Conservation (phyloP, 2,329 filamentous ascomycete species). For the Fusarium odoratissimum region DNA sequence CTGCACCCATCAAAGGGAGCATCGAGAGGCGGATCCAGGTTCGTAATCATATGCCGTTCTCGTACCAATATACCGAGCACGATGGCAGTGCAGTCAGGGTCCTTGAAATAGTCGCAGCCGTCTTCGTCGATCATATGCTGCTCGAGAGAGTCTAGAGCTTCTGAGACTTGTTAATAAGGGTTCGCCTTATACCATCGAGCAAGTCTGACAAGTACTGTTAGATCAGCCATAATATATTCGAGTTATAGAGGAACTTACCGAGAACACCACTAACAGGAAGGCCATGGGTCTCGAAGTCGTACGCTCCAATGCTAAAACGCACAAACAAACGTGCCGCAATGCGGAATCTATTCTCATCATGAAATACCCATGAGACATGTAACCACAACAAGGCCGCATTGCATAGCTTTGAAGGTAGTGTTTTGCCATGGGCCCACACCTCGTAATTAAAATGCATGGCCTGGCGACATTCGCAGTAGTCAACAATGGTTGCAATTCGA, state of each 20-base stretch:
- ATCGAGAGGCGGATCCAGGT: fast-evolving
- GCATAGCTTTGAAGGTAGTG: background rate
- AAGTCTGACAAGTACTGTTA: background rate
- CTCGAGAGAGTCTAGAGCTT: fast-evolving
- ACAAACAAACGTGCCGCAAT: background rate
- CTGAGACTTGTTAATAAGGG: fast-evolving
- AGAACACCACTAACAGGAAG: background rate
- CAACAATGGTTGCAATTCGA: background rate
- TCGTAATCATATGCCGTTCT: background rate
- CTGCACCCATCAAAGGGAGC: background rate
- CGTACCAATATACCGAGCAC: background rate
- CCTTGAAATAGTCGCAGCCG: background rate
- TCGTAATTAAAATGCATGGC: too few species aligned
- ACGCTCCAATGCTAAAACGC: fast-evolving
- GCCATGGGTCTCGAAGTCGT: background rate
- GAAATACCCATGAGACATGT: background rate
- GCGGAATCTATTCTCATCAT: background rate
- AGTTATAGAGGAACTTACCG: background rate
- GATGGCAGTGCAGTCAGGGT: background rate
- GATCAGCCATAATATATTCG: background rate
- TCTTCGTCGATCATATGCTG: fast-evolving
- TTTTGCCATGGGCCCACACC: too few species aligned
- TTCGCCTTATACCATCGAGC: background rate
- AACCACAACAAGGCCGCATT: background rate
- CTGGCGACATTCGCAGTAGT: background rate